These are phyloP conservation scores for Fusarium nurragi DNA, from an alignment of 2,329 filamentous ascomycete species.

Conservation along the genomic window DNA sequence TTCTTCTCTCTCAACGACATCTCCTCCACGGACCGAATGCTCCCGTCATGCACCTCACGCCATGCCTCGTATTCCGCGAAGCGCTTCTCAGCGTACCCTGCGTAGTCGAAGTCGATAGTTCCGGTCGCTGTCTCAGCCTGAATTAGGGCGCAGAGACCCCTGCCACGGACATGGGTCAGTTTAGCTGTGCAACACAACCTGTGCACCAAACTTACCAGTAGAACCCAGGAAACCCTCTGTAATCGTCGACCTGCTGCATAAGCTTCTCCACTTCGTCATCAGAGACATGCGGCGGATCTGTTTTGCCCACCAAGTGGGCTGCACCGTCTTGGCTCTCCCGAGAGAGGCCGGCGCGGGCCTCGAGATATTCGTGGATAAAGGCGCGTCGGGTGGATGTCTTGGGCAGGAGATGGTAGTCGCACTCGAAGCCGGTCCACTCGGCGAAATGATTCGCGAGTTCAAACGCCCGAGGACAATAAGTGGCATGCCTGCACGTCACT, in stretches of 20 bases:
- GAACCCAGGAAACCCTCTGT: slow-evolving; percentile 37
- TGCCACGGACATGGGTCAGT: slow-evolving; percentile 18
- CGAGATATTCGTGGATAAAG: slow-evolving; percentile 33
- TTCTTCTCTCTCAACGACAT: slow-evolving; percentile 17
- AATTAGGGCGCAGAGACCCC: slow-evolving; percentile 39
- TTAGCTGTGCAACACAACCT: background rate
- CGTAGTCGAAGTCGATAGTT: slow-evolving; percentile 39
- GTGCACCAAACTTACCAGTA: slow-evolving; percentile 34
- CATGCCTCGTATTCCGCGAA: slow-evolving; percentile 36
- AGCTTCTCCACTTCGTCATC: slow-evolving; percentile 27
- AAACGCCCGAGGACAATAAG: slow-evolving; percentile 37
- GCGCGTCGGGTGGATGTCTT: slow-evolving; percentile 26
- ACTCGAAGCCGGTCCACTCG: slow-evolving; percentile 38
- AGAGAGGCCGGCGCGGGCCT: slow-evolving; percentile 8
- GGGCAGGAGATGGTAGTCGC: slow-evolving; percentile 29
- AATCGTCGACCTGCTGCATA: slow-evolving; percentile 34
- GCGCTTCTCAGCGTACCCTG: slow-evolving; percentile 35
- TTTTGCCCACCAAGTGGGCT: background rate
- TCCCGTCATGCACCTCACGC: slow-evolving; percentile 15
- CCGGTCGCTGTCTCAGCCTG: slow-evolving; percentile 41
- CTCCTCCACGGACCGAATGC: background rate
- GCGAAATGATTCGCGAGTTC: slow-evolving; percentile 40
- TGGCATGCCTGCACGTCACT: slow-evolving; percentile 32
- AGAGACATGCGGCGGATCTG: slow-evolving; percentile 3
- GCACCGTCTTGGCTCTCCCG: background rate